phyloP scores from a whole-genome alignment of 495 filamentous ascomycete genomes.

The Neurospora cerealis region DNA sequence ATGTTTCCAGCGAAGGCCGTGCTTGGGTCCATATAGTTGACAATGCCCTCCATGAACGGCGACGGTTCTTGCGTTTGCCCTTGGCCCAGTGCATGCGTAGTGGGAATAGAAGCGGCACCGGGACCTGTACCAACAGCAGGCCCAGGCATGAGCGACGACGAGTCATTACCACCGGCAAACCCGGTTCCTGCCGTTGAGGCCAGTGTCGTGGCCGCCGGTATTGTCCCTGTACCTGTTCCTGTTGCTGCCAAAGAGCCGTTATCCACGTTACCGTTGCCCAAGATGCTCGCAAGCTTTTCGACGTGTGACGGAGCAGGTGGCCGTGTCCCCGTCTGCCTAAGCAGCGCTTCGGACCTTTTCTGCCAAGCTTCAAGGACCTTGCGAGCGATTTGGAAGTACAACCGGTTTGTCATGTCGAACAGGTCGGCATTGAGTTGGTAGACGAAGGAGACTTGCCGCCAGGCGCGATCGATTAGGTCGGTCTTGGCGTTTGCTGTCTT shows the following conservation, averaged over 20 bases:
- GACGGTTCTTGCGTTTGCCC: background rate
- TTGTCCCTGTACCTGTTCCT: background rate
- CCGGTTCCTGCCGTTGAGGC: background rate
- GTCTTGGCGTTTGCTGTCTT: constrained; percentile 17
- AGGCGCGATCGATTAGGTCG: constrained; percentile 42
- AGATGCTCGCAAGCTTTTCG: constrained; percentile 12
- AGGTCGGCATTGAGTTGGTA: constrained; percentile 38
- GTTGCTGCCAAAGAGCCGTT: background rate
- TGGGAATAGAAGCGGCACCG: background rate
- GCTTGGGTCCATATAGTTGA: background rate
- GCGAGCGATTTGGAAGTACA: constrained; percentile 29
- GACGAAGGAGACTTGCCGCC: constrained; percentile 30
- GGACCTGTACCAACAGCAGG: background rate
- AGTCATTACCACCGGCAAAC: background rate
- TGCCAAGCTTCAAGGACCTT: constrained; percentile 38
- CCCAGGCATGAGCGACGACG: background rate
- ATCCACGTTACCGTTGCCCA: background rate
- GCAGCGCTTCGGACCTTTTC: constrained; percentile 26
- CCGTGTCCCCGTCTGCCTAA: constrained; percentile 4
- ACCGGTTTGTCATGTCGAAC: constrained; percentile 31
- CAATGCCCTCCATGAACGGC: background rate
- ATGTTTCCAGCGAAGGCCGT: background rate
- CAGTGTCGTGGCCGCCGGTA: background rate
- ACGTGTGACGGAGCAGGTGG: constrained; percentile 28
- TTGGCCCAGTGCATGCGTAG: background rate